Percentiles rank a stretch among this genome's conserved stretches.
These are phyloP conservation scores for Akebia trifoliata DNA, from an alignment of 164 flowering plant species.

Conservation along the genomic window DNA sequence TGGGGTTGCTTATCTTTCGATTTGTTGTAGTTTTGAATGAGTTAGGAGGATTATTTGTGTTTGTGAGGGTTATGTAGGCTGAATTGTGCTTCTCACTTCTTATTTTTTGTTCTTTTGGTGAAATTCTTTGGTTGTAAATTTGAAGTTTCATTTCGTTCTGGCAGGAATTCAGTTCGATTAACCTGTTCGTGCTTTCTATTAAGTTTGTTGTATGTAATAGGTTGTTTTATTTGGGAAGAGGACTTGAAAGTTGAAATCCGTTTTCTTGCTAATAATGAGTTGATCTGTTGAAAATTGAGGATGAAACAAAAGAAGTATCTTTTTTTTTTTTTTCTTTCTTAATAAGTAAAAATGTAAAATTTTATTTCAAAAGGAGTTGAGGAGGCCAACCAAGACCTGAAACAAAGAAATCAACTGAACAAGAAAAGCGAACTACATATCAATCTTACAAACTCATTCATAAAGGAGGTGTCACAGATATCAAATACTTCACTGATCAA, in stretches of 20 bases:
- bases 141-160: background rate
- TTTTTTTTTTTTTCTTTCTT: no score
- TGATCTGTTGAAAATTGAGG: no score
- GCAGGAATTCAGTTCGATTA: background rate
- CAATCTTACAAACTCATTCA: no score
- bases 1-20: background rate
- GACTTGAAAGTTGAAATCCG: background rate
- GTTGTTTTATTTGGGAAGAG: background rate
- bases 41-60: slow-evolving; percentile 3
- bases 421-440: no score
- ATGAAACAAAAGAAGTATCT: no score
- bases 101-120: background rate
- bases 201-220: background rate
- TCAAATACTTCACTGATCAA: background rate
- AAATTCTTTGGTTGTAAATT: background rate
- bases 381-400: no score
- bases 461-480: background rate
- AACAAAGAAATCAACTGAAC: no score
- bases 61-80: background rate
- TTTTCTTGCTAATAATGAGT: background rate
- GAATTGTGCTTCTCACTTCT: background rate
- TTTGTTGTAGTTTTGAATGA: background rate
- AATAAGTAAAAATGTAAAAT: no score
- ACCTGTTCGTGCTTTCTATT: background rate
- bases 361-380: no score